phyloP scores from a whole-genome alignment of 2,329 filamentous ascomycete genomes.

The Zymoseptoria brevis region DNA sequence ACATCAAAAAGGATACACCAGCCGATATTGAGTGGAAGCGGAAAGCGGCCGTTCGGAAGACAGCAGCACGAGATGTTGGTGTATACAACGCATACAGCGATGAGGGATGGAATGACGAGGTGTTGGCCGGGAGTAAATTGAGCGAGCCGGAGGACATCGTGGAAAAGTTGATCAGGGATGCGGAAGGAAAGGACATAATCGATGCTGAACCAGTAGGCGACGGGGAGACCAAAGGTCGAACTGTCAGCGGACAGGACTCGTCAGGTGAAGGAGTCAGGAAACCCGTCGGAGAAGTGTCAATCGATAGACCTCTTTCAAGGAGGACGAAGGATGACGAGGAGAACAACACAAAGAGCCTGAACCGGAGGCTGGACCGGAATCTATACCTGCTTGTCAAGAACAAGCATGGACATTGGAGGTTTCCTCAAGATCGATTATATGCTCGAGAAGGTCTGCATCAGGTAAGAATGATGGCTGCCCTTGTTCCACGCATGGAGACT shows the following conservation, averaged over 20 bases:
- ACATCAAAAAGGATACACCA: slow-evolving; percentile 86
- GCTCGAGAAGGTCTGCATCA: slow-evolving; percentile 70
- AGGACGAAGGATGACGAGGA: slow-evolving; percentile 69
- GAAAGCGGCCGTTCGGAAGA: slow-evolving; percentile 68
- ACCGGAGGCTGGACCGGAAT: slow-evolving; percentile 70
- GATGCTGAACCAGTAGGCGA: slow-evolving; percentile 41
- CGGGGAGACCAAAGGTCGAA: slow-evolving; percentile 40
- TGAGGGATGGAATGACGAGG: slow-evolving; percentile 84
- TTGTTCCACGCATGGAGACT: neutral
- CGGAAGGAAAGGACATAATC: slow-evolving; percentile 48
- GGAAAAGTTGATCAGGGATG: slow-evolving; percentile 65
- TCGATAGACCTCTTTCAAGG: slow-evolving; percentile 63
- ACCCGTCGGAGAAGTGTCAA: slow-evolving; percentile 24
- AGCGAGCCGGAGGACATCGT: slow-evolving; percentile 57
- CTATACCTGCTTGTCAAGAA: slow-evolving; percentile 80
- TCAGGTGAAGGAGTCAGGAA: slow-evolving; percentile 21
- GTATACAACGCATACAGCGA: slow-evolving; percentile 67
- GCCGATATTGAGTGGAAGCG: slow-evolving; percentile 82
- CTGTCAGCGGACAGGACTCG: slow-evolving; percentile 27
- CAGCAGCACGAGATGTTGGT: slow-evolving; percentile 76
- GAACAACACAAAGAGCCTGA: slow-evolving; percentile 68
- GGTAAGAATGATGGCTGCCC: slow-evolving; percentile 46
- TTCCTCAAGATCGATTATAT: slow-evolving; percentile 64
- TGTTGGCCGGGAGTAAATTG: slow-evolving; percentile 64
- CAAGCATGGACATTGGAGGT: slow-evolving; percentile 66